Percentiles rank a stretch among this genome's conserved stretches.
These are phyloP conservation scores for Falciphora oryzae DNA, from an alignment of 2,329 filamentous ascomycete genomes.

Conservation along the genomic window DNA sequence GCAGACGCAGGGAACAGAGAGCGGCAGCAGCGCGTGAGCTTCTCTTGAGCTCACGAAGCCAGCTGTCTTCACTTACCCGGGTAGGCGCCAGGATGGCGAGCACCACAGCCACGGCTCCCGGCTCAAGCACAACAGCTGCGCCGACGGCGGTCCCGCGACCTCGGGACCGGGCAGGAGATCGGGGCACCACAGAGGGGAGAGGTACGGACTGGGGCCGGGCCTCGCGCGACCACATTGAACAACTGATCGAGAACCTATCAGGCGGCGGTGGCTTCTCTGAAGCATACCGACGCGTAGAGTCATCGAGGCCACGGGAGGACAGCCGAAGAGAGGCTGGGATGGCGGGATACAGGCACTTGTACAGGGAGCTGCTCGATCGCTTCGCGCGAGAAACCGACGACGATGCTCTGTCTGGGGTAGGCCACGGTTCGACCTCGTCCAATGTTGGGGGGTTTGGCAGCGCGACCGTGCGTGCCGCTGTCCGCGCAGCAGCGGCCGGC, in stretches of 20 bases:
- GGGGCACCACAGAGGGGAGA: not conserved
- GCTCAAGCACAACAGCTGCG: not conserved
- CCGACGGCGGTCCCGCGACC: not conserved
- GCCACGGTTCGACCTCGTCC: not conserved
- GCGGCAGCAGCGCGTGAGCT: conserved; percentile 11
- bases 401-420: not conserved
- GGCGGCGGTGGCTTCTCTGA: not conserved
- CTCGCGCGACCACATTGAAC: not conserved
- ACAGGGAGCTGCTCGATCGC: not conserved
- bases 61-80: not conserved
- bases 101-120: not conserved
- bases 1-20: conserved; percentile 43
- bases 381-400: not conserved
- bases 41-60: conserved; percentile 2
- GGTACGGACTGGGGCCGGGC: not conserved
- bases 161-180: not conserved
- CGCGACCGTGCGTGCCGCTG: not conserved
- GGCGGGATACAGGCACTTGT: not conserved
- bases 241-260: not conserved
- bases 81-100: not conserved
- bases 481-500: not conserved
- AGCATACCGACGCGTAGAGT: not conserved
- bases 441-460: not conserved
- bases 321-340: not conserved
- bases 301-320: not conserved